Conservation (phyloP, 192 early-diverging fungal species). For the Backusella tuberculispora region DNA sequence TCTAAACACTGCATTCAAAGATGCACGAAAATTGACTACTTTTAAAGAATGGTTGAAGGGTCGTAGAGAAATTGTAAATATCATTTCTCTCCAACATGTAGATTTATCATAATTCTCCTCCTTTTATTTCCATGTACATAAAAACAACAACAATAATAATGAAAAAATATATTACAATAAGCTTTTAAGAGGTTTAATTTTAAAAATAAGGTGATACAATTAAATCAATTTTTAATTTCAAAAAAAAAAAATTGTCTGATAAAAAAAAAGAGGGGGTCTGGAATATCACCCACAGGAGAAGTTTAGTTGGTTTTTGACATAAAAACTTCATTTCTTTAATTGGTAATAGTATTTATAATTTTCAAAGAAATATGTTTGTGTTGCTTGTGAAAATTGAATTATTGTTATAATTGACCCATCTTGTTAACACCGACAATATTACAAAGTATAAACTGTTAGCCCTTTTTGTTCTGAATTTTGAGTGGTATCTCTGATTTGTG, state of each 20-base stretch:
- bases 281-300: neutral
- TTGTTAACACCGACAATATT: neutral
- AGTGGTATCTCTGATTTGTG: neutral
- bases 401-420: neutral
- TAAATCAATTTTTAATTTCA: too few relatives aligned
- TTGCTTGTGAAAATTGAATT: neutral
- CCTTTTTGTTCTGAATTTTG: conserved; percentile 9
- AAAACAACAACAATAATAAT: neutral
- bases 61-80: conserved; percentile 60
- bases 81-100: conserved; percentile 42
- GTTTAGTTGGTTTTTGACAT: neutral
- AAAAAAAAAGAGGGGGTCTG: too few relatives aligned
- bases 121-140: too few relatives aligned
- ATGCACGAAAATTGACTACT: conserved; percentile 36
- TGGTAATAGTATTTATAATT: conserved; percentile 4
- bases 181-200: too few relatives aligned
- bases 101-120: conserved; percentile 24
- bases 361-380: neutral
- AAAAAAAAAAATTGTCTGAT: neutral
- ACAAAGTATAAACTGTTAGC: neutral
- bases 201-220: too few relatives aligned
- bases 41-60: conserved; percentile 61
- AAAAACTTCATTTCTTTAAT: neutral
- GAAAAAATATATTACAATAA: too few relatives aligned
- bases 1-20: conserved; percentile 23